A percentile compares a stretch with the other conserved stretches of the same genome.
Evolutionary conservation across 495 filamentous ascomycete genomes (phyloP).

Genomic region (Penicillium longicatenatum): DNA sequence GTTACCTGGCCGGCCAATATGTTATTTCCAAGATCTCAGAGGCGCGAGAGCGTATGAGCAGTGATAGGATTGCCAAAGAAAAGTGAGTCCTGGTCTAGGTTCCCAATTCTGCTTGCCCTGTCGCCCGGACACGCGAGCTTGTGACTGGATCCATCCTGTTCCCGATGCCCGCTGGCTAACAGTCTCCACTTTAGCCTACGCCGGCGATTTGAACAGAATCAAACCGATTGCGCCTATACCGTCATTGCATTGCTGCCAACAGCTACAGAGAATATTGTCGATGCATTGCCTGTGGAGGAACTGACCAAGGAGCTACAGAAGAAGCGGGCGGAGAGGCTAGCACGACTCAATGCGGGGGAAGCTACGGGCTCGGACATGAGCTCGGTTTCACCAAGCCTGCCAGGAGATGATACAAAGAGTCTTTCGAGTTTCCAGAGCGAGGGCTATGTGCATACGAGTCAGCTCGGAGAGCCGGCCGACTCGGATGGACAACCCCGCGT

Average conservation of each 20-base stretch:
- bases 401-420: conserved; percentile 80
- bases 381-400: conserved; percentile 74
- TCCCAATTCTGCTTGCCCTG: conserved; percentile 2
- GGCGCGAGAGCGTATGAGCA: conserved; percentile 90
- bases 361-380: conserved; percentile 61
- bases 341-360: conserved; percentile 54
- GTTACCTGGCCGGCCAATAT: conserved; percentile 93
- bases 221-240: conserved; percentile 98
- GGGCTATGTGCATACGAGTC: conserved; percentile 73
- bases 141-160: conserved; percentile 17
- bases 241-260: conserved; percentile 93
- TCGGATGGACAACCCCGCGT: conserved; percentile 43
- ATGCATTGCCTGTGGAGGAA: conserved; percentile 84
- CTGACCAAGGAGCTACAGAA: conserved; percentile 90
- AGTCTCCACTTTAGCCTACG: conserved; percentile 64
- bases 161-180: conserved; percentile 18
- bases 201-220: conserved; percentile 95
- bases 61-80: conserved; percentile 91
- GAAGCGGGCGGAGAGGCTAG: conserved; percentile 80
- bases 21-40: conserved; percentile 86
- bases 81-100: conserved; percentile 63
- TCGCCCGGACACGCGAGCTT: conserved; percentile 19
- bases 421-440: conserved; percentile 75
- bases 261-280: conserved; percentile 83
- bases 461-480: conserved; percentile 58